phyloP scores from a whole-genome alignment of 495 filamentous ascomycete genomes.

The Paragyromitra xinjiangensis region DNA sequence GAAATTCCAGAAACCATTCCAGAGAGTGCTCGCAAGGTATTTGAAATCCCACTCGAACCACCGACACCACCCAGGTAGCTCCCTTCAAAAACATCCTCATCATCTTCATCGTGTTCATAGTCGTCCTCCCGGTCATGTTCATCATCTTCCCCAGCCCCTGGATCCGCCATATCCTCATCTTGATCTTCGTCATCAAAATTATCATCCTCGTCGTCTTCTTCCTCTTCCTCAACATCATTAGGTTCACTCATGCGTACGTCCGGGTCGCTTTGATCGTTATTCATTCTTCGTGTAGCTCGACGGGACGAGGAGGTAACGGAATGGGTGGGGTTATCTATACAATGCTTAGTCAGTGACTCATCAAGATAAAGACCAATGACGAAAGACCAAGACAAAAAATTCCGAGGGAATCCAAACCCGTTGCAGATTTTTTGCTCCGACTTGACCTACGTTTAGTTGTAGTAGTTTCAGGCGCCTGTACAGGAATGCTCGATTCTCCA shows the following conservation, averaged over 20 bases:
- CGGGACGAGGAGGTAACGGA: conserved; percentile 44
- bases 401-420: conserved; percentile 46
- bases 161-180: conserved; percentile 64
- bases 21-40: conserved; percentile 81
- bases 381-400: conserved; percentile 32
- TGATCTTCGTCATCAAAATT: conserved; percentile 64
- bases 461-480: conserved; percentile 31
- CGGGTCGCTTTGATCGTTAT: conserved; percentile 61
- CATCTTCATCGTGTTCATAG: conserved; percentile 63
- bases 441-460: conserved; percentile 52
- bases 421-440: conserved; percentile 48
- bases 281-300: conserved; percentile 57
- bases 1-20: conserved; percentile 90
- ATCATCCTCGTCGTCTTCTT: conserved; percentile 58
- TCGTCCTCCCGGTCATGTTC: conserved; percentile 66
- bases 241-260: conserved; percentile 65
- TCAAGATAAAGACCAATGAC: conserved; percentile 35
- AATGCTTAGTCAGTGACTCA: conserved; percentile 53
- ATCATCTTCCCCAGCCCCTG: conserved; percentile 61
- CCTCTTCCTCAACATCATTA: conserved; percentile 65
- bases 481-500: conserved; percentile 45
- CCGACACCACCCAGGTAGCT: conserved; percentile 73
- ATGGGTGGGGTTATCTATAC: conserved; percentile 50
- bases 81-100: conserved; percentile 78
- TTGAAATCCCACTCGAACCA: conserved; percentile 73